Percentiles rank a stretch among this genome's conserved stretches.
These are phyloP conservation scores for Xerocomus nothofagi DNA, from an alignment of 1,284 basidiomycete genomes.

Conservation along the genomic window DNA sequence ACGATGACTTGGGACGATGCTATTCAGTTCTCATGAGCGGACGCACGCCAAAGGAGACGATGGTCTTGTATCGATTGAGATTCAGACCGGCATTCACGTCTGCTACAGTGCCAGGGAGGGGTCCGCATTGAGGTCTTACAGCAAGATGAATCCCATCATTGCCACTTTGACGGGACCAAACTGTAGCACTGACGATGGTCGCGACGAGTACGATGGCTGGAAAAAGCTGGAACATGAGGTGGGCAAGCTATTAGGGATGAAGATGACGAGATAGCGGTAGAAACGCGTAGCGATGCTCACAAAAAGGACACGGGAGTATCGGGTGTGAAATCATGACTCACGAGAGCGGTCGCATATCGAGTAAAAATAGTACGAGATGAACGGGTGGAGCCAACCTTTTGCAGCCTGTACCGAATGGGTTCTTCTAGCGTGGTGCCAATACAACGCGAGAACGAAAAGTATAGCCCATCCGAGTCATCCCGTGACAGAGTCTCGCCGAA, in stretches of 20 bases:
- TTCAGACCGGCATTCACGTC: background rate
- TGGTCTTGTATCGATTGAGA: background rate
- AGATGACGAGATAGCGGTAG: too few species aligned
- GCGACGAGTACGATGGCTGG: background rate
- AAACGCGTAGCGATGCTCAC: too few species aligned
- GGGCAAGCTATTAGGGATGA: background rate
- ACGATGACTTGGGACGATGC: background rate
- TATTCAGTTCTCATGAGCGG: background rate
- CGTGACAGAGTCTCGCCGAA: too few species aligned
- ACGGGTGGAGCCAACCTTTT: too few species aligned
- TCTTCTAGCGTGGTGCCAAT: too few species aligned
- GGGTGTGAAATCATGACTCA: too few species aligned
- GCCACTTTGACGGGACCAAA: background rate
- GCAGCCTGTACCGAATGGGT: too few species aligned
- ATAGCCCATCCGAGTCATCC: too few species aligned
- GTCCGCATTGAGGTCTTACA: background rate
- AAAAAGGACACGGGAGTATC: too few species aligned
- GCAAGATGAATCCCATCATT: background rate
- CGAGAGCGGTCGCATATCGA: too few species aligned
- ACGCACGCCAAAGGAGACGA: background rate
- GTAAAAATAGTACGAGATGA: too few species aligned
- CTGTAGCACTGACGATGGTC: background rate
- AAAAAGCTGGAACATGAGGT: background rate
- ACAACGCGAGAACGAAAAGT: too few species aligned
- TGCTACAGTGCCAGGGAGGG: background rate